Conservation (phyloP, 352 stramenopile species). For the Globisporangium parvum region DNA sequence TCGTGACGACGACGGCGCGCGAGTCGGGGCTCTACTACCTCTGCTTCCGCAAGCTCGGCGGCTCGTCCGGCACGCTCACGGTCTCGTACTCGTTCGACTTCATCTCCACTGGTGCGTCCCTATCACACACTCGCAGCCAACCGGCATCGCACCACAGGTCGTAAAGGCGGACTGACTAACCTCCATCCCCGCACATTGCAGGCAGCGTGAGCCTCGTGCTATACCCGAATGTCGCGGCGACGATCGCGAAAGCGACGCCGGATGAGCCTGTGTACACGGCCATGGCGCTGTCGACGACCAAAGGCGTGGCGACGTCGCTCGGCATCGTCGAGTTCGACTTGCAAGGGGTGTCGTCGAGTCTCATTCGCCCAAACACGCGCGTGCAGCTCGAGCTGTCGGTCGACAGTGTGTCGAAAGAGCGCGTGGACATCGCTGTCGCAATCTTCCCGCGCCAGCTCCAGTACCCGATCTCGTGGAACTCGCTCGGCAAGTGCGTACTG, state of each 20-base stretch:
- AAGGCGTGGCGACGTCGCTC: constrained; percentile 42
- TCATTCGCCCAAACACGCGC: constrained; percentile 57
- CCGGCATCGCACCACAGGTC: no score
- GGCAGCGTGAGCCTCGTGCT: constrained; percentile 45
- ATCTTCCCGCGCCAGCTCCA: constrained; percentile 31
- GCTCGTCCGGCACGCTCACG: constrained; percentile 42
- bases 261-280: constrained; percentile 45
- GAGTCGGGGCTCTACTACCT: constrained; percentile 76
- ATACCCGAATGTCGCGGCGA: constrained; percentile 56
- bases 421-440: constrained; percentile 47
- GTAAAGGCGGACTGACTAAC: no score
- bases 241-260: constrained; percentile 38
- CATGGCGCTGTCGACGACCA: constrained; percentile 43
- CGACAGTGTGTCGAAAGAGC: constrained; percentile 38
- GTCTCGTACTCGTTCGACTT: constrained; percentile 85
- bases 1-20: constrained; percentile 41
- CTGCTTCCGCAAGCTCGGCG: constrained; percentile 65
- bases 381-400: constrained; percentile 70
- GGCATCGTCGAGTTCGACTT: constrained; percentile 71
- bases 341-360: constrained; percentile 49
- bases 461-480: constrained; percentile 67
- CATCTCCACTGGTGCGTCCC: constrained; percentile 39
- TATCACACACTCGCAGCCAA: no score
- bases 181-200: no score
- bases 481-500: constrained; percentile 27